Evolutionary conservation across 805 yeast species (phyloP), one percentile per base, ranked within the genome.

Genomic region (Metschnikowia corniflorae): DNA sequence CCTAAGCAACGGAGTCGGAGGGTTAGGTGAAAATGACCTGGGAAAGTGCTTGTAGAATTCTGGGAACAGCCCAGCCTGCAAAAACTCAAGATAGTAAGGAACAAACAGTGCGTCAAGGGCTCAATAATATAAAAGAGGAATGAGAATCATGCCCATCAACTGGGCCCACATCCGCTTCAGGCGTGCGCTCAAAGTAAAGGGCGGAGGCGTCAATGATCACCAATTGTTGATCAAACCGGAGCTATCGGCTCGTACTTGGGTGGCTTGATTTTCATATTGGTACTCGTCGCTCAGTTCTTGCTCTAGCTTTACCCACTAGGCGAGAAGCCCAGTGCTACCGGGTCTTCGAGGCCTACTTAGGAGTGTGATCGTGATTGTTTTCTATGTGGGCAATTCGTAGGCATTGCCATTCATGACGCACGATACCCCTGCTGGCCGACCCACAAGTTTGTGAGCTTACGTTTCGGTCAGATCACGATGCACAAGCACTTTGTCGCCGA

Each of bases 61-160:
- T n/a, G n/a, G n/a, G n/a, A n/a, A n/a, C n/a, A n/a, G n/a, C n/a
- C n/a, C n/a, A n/a, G n/a, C n/a, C n/a, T n/a, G n/a, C n/a, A n/a
- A n/a, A n/a, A n/a, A n/a, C n/a, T n/a, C n/a, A n/a, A n/a, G n/a
- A n/a, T n/a, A n/a, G n/a, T n/a, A n/a, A n/a, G n/a, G n/a, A n/a
- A n/a, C n/a, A n/a, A n/a, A n/a, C n/a, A n/a, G n/a, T n/a, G n/a
- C n/a, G n/a, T n/a, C n/a, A n/a, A n/a, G n/a, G n/a, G n/a, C n/a
- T n/a, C n/a, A n/a, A n/a, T n/a, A n/a, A n/a, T n/a, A n/a, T n/a
- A n/a, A n/a, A n/a, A n/a, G n/a, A n/a, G n/a, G n/a, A n/a, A n/a
- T n/a, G n/a, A n/a, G n/a, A n/a, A n/a, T n/a, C n/a, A 82, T 80
- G 33, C 74, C 86, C 6, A 78, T 84, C 45, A 78, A 82, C 53